These are phyloP conservation scores for Fusarium sp. DNA, from an alignment of 2,329 filamentous ascomycete species.

Conservation along the genomic window DNA sequence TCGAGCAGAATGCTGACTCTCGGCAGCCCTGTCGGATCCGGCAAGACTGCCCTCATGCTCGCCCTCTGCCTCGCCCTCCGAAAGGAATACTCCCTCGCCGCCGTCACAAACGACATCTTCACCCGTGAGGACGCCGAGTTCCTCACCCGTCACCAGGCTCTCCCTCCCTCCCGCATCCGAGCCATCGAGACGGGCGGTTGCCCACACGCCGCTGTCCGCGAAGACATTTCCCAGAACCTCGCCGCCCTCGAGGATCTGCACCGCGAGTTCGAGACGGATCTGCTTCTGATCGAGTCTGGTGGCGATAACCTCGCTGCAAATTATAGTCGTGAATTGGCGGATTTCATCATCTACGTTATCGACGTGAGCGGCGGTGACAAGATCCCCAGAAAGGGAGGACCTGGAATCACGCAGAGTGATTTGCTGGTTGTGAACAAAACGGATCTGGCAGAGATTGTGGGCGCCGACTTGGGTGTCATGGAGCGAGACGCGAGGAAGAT, in stretches of 20 bases:
- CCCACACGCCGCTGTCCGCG: conserved; percentile 95
- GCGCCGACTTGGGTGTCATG: conserved; percentile 93
- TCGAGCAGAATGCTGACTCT: conserved; percentile 4
- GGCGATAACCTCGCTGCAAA: conserved; percentile 98
- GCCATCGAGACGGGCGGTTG: conserved; percentile 98
- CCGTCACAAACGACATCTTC: conserved; percentile 99
- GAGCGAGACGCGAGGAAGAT: conserved; percentile 94
- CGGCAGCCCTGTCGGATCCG: conserved; percentile 88
- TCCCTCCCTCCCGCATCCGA: conserved; percentile 85
- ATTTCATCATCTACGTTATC: conserved; percentile 99
- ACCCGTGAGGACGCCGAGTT: conserved; percentile 98
- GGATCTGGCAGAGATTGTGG: conserved; percentile 89
- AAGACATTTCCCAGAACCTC: conserved; percentile 95
- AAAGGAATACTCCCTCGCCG: conserved; percentile 85
- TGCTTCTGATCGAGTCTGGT: conserved; percentile 94
- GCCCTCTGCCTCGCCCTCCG: conserved; percentile 89
- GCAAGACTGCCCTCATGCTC: conserved; percentile 97
- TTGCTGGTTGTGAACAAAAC: conserved; percentile 97
- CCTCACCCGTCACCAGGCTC: conserved; percentile 85
- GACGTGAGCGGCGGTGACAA: conserved; percentile 98
- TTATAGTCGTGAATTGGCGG: conserved; percentile 93
- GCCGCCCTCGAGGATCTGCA: conserved; percentile 92
- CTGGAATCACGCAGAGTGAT: conserved; percentile 96
- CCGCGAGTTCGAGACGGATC: conserved; percentile 79
- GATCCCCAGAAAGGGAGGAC: conserved; percentile 94